phyloP scores from a whole-genome alignment of 768 basidiomycete genomes.

The Suillus discolor region DNA sequence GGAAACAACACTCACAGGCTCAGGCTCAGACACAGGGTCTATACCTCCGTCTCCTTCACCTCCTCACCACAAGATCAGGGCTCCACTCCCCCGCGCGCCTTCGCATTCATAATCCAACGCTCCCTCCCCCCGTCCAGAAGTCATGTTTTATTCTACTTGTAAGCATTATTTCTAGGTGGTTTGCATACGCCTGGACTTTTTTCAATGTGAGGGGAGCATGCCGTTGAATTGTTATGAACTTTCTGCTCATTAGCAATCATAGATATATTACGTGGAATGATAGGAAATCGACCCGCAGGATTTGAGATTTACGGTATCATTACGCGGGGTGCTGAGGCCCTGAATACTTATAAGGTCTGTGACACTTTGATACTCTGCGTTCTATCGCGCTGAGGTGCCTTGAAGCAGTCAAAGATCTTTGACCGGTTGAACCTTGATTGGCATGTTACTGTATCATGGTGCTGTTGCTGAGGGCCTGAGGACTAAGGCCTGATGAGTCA shows the following conservation, averaged over 20 bases:
- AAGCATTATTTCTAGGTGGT: too few species aligned
- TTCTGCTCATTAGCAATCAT: too few species aligned
- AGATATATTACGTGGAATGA: too few species aligned
- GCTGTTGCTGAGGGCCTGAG: background rate
- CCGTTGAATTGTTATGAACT: too few species aligned
- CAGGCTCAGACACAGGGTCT: background rate
- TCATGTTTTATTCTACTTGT: too few species aligned
- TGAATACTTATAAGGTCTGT: too few species aligned
- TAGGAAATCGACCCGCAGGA: background rate
- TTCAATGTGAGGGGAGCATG: too few species aligned
- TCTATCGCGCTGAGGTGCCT: background rate
- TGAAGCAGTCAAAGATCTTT: background rate
- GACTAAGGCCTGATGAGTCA: background rate
- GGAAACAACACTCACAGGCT: background rate
- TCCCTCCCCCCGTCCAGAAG: too few species aligned
- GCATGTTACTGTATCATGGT: background rate
- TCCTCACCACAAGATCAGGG: background rate
- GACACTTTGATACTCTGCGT: background rate
- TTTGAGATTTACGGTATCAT: background rate
- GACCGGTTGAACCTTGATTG: background rate
- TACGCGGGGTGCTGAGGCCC: background rate
- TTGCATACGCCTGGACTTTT: too few species aligned
- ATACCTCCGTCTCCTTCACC: background rate
- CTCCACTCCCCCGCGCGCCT: conserved; percentile 1
- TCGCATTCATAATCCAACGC: too few species aligned